Evolutionary conservation across 2,329 filamentous ascomycete species (phyloP), one percentile per base, ranked within the genome.

Genomic region (Cryphonectria japonica): DNA sequence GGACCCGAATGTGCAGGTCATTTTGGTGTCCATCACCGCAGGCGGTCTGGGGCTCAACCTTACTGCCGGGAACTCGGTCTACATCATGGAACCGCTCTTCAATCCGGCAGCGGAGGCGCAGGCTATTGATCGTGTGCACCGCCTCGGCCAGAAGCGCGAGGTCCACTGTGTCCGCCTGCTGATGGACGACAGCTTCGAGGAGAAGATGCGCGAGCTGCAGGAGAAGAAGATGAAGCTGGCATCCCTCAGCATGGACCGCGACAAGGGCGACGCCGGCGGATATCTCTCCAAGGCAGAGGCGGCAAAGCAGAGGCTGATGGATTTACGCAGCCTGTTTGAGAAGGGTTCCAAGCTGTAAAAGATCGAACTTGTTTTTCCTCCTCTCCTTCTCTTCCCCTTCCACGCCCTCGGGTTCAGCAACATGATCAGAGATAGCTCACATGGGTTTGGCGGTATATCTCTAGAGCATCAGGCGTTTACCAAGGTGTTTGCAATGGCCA

Each of bases 1-100:
- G 14, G 90, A 97, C 75, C 81, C 88, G 3, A 82, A 80, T 0
- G 87, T 97, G 50, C 90, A 90, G 43, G 91, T 97, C 68, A 94
- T 98, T 66, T 88, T 98, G 13, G 94, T 97, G 19, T 97, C 94
- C 13, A 97, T 98, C 80, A 94, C 91, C 78, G 95, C 95, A 0
- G 96, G 95, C 74, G 95, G 96, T 26, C 88, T 98, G 22, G 95
- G 95, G 19, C 89, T 98, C 54, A 98, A 98, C 78, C 84, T 98
- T 69, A 98, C 95, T 0, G 86, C 93, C 0, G 95, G 92, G 43
- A 96, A 91, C 78, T 92, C 89, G 69, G 95, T 97, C 19, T 98
- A 96, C 79, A 92, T 98, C 76, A 98, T 99, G 95, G 96, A 99
- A 79, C 96, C 96, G 6, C 95, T 98, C 78, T 99, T 95, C 83